Evolutionary conservation across 768 basidiomycete species (phyloP), one percentile per base, ranked within the genome.

Genomic region (Mycena vulgaris): DNA sequence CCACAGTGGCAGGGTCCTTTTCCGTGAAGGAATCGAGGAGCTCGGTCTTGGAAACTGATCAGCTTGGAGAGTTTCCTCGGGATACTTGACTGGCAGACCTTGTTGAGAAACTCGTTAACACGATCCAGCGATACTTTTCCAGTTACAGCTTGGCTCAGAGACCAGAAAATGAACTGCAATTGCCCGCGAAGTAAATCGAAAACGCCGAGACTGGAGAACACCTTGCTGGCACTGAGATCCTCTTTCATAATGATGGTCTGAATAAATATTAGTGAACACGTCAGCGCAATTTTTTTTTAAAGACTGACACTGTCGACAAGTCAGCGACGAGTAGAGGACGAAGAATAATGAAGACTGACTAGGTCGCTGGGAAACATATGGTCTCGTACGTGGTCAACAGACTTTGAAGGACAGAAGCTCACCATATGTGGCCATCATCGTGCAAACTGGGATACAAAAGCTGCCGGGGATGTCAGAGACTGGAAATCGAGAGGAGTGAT

Each of bases 61-160:
- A 56, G 37, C 11, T 35, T 56, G n/a, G 35, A 13, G 14, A 10
- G 19, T 25, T 35, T 37, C 25, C 8, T 30, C 2, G 5, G 5
- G 31, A 27, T 5, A 31, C 6, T 17, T 11, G 33, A 6, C 9
- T 11, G 52, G 13, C 55, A 40, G 17, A 85, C 84, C 30, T 84
- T 79, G 49, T 80, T 76, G 30, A 87, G 73, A 68, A 86, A 86
- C 48, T 83, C 79, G 19, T 83, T 73, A 0, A 87, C 70, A 75
- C 93, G 88, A 63, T 89, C 87, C 5, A 94, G 74, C 2, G 92
- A 92, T 9, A 94, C 92, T 78, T 90, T 90, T 63, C 86, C 90
- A 78, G 80, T 74, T 31, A 78, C 63, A 7, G 65, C 58, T 23
- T 73, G 72, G 31, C 61, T 67, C 49, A 73, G 13, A 8, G 72